Conservation (phyloP, 305 asterid genomes). For the Vinca major region DNA sequence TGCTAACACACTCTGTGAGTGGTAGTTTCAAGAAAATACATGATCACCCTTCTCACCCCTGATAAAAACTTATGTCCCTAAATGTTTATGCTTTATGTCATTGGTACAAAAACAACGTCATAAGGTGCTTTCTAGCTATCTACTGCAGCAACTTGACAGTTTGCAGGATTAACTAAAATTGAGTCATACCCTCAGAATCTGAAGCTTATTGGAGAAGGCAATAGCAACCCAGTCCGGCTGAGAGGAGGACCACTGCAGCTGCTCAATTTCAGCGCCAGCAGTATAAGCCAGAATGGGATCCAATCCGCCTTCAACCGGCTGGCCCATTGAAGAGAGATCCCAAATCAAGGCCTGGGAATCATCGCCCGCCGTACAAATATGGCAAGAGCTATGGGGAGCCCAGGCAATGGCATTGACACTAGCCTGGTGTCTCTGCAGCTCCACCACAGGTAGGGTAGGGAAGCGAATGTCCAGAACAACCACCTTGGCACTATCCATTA, state of each 20-base stretch:
- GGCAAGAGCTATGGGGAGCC: slow-evolving; percentile 98
- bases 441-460: slow-evolving; percentile 83
- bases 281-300: slow-evolving; percentile 95
- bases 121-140: background rate
- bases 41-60: background rate
- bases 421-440: slow-evolving; percentile 87
- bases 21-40: background rate
- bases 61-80: no score
- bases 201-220: slow-evolving; percentile 90
- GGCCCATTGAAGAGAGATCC: slow-evolving; percentile 91
- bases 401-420: slow-evolving; percentile 86
- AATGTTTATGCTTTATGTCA: no score
- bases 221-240: slow-evolving; percentile 98
- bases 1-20: no score
- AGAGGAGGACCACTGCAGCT: slow-evolving; percentile 93
- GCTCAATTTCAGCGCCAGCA: slow-evolving; percentile 90
- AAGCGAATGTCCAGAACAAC: slow-evolving; percentile 82
- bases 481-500: slow-evolving; percentile 80
- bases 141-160: slow-evolving; percentile 1
- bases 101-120: background rate
- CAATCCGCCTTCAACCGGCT: slow-evolving; percentile 86
- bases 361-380: slow-evolving; percentile 90
- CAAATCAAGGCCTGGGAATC: slow-evolving; percentile 89
- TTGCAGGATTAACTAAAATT: background rate
- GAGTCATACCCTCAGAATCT: slow-evolving; percentile 83